phyloP scores from a whole-genome alignment of 2,329 filamentous ascomycete genomes.

The Fusarium brevicatenulatum region DNA sequence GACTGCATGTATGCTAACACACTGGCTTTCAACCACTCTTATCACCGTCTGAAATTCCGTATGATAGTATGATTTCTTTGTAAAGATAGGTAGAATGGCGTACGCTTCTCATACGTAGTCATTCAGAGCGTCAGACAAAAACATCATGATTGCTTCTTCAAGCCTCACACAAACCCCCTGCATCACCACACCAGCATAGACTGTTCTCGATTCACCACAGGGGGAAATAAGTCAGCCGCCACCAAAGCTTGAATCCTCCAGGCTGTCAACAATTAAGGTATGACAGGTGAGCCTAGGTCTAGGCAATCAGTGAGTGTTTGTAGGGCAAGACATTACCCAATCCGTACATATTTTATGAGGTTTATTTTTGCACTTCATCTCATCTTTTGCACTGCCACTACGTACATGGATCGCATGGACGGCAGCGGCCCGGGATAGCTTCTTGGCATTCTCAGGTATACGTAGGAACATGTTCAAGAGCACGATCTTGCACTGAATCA shows the following conservation, averaged over 20 bases:
- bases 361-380: conserved; percentile 2
- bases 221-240: background rate
- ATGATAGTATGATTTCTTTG: background rate
- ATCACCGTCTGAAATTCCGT: no score
- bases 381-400: conserved; percentile 27
- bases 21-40: background rate
- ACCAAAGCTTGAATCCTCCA: conserved; percentile 1
- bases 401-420: conserved; percentile 22
- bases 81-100: background rate
- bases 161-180: background rate
- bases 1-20: background rate
- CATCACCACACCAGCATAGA: background rate
- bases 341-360: background rate
- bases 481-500: background rate
- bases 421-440: conserved; percentile 31
- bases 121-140: background rate
- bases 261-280: background rate
- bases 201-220: background rate
- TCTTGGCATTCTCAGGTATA: conserved; percentile 17
- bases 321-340: background rate
- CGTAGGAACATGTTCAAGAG: background rate
- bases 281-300: background rate
- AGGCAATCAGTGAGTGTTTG: background rate
- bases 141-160: background rate
- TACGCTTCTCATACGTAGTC: background rate